Evolutionary conservation across 2,329 filamentous ascomycete species (phyloP), one percentile per base, ranked within the genome.

Genomic region (Colletotrichum magnum): DNA sequence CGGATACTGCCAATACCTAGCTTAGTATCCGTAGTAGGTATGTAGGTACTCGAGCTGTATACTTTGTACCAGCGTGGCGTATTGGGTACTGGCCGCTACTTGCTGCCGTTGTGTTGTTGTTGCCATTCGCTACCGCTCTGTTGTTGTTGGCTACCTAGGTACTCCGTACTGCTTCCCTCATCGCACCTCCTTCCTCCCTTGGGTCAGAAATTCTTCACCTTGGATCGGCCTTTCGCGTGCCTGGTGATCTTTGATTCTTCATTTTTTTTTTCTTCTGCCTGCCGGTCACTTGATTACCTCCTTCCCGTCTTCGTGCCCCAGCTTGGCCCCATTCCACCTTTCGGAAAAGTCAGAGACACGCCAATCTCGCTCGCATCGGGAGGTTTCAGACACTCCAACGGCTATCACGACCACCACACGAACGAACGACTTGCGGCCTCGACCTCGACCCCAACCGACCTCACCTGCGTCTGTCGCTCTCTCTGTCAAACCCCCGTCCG

Each of bases 141-240:
- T 18, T 61, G 48, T 50, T 64, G 50, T 13, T 45, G 7, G 32
- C 32, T 36, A 6, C 18, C 18, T 18, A 18, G 18, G 18, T 18
- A 18, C 18, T 18, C 18, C 18, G 18, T 18, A 18, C 32, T 36
- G 32, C 32, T 32, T 32, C 10, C 32, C 32, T 36, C 43, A 47
- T 61, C 21, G 41, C 51, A 24, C 24, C 43, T 50, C 45, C 21
- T 50, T n/a, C 7, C 51, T 61, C 16, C 36, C n/a, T 47, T 51
- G 9, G 24, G 58, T 51, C 32, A 45, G 58, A 58, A 58, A 54
- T 54, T 68, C 65, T 68, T 68, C 53, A 53, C 32, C 16, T 43
- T 28, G n/a, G n/a, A 52, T 24, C 39, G 36, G 36, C 58, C 32
- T 18, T 63, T 63, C 63, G 59, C 39, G 28, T 39, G 50, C 54